Evolutionary conservation across 306 rosid species (phyloP).

Genomic region (Nissolia schottii): DNA sequence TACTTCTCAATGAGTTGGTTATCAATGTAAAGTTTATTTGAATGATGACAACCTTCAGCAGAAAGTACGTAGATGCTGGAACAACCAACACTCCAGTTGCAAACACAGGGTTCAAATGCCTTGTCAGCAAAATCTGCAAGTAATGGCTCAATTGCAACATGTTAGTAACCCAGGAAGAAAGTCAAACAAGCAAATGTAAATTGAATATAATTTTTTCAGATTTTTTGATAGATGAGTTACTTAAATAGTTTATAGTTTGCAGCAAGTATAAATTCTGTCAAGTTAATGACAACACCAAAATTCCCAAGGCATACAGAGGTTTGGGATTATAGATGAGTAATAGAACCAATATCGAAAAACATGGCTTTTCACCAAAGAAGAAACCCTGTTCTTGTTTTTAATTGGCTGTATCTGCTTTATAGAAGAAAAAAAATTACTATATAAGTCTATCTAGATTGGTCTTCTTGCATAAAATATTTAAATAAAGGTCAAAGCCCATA

Average conservation of each 20-base stretch:
- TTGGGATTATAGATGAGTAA: constrained; percentile 8
- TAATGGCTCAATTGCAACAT: constrained; percentile 19
- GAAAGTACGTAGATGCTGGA: constrained; percentile 82
- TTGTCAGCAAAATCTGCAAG: constrained; percentile 76
- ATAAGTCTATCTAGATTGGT: background rate
- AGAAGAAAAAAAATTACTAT: background rate
- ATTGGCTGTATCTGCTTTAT: background rate
- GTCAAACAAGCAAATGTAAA: constrained; percentile 1
- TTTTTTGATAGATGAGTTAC: background rate
- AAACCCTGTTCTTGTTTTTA: background rate
- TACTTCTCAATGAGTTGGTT: background rate
- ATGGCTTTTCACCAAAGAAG: background rate
- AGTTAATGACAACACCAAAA: background rate
- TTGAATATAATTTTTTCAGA: background rate
- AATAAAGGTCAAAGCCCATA: constrained; percentile 10
- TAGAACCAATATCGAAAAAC: background rate
- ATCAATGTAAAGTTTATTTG: constrained; percentile 12
- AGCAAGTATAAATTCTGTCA: background rate
- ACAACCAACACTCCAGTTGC: constrained; percentile 86
- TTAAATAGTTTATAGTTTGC: background rate
- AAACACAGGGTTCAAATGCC: constrained; percentile 60
- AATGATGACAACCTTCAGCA: constrained; percentile 60
- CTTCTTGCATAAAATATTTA: background rate
- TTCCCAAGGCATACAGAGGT: background rate
- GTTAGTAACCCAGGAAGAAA: constrained; percentile 4